Evolutionary conservation across 2,329 filamentous ascomycete genomes (phyloP), one percentile per base, ranked within the genome.

Genomic region (Alternaria sp.): DNA sequence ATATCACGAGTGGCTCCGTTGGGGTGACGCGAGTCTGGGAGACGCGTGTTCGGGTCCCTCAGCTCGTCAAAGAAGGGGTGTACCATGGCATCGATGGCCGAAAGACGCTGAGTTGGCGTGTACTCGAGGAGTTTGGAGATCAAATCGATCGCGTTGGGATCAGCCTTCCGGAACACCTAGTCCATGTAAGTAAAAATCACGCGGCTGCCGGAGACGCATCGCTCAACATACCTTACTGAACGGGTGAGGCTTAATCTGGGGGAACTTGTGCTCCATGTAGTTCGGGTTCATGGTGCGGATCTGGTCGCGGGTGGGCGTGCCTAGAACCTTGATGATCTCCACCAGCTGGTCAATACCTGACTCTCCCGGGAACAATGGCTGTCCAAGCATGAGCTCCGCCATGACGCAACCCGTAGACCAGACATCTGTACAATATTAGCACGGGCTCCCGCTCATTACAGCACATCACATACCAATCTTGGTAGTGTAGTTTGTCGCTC

Each of bases 241-340:
- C 26, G 96, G 96, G 78, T 99, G 96, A 62, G 96, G 96, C 86
- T 99, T 99, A 85, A 99, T 99, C 82, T 99, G 96, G 51, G 96
- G 96, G 83, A 99, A 99, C 85, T 98, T 98, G 85, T 99, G 96
- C 84, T 99, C 96, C 96, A 99, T 99, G 83, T 99, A 99, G 83
- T 99, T 99, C 63, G 96, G 96, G 83, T 99, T 99, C 96, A 99
- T 99, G 70, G 96, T 99, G 73, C 96, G 92, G 77, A 99, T 99
- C 82, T 99, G 96, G 81, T 99, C 96, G 69, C 96, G 89, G 36
- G 96, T 98, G 17, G 96, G 96, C 17, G 96, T 99, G 64, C 96
- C 96, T 65, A 99, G 85, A 57, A 99, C 95, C 84, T 99, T 99
- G 87, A 99, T 99, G 80, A 99, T 99, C 83, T 99, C 96, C 49